A percentile compares a stretch with the other conserved stretches of the same genome.
Evolutionary conservation across 1,139 yeast species (phyloP).

Genomic region (Kluyveromyces marxianus): DNA sequence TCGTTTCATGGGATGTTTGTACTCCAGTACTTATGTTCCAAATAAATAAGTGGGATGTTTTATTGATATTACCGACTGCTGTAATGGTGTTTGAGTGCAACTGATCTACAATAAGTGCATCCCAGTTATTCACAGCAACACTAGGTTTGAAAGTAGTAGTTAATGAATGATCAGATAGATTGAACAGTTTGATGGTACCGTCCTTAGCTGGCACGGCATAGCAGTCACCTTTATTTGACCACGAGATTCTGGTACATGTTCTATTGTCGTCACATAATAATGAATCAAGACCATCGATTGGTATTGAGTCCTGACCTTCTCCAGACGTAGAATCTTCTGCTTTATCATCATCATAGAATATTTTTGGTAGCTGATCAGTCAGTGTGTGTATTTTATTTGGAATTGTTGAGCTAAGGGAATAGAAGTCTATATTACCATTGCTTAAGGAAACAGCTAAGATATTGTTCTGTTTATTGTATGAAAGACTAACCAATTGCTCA

Average conservation of each 20-base stretch:
- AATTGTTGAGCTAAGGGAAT: constrained; percentile 44
- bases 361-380: constrained; percentile 33
- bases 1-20: constrained; percentile 22
- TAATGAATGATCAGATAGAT: constrained; percentile 20
- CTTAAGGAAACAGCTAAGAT: constrained; percentile 55
- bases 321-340: constrained; percentile 11
- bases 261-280: constrained; percentile 31
- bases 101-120: constrained; percentile 54
- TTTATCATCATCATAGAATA: constrained; percentile 29
- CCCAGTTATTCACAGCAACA: constrained; percentile 31
- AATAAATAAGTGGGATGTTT: constrained; percentile 44
- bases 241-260: constrained; percentile 39
- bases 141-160: constrained; percentile 28
- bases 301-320: constrained; percentile 20
- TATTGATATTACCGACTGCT: constrained; percentile 32
- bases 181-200: constrained; percentile 25
- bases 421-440: constrained; percentile 61
- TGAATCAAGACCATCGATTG: constrained; percentile 16
- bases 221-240: constrained; percentile 58
- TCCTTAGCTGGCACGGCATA: constrained; percentile 51
- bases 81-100: constrained; percentile 50
- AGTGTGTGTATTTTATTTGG: constrained; percentile 39
- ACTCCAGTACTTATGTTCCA: constrained; percentile 41
- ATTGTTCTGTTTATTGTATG: constrained; percentile 57
- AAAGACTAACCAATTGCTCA: constrained; percentile 52